phyloP scores from a whole-genome alignment of 441 rosid genomes.

The Adansonia gregorii region DNA sequence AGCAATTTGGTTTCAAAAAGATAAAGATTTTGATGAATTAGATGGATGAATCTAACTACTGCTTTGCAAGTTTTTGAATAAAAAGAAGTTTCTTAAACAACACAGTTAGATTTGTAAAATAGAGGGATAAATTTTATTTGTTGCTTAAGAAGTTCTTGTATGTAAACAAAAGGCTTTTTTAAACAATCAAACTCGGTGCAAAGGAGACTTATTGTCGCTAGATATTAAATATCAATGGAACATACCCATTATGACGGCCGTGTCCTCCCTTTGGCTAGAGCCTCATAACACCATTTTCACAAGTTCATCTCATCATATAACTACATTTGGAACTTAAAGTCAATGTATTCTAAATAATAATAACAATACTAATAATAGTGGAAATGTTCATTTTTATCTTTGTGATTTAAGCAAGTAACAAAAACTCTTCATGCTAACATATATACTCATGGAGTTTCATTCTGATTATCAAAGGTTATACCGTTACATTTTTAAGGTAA shows the following conservation, averaged over 20 bases:
- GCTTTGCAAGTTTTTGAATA: constrained; percentile 14
- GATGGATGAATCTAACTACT: too few species aligned
- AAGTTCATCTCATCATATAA: constrained; percentile 86
- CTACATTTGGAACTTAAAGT: constrained; percentile 41
- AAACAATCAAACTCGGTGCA: not conserved
- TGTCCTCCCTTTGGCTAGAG: constrained; percentile 93
- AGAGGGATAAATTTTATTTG: constrained; percentile 9
- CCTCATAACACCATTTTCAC: constrained; percentile 80
- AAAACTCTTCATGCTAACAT: too few species aligned
- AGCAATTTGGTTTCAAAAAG: constrained; percentile 6
- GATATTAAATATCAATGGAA: constrained; percentile 18
- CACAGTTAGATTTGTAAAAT: not conserved
- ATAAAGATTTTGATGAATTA: not conserved
- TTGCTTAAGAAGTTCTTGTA: not conserved
- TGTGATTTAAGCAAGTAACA: too few species aligned
- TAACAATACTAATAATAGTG: not conserved
- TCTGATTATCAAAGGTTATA: too few species aligned
- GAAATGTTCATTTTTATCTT: too few species aligned
- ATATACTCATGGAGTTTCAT: too few species aligned
- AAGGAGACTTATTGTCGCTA: not conserved
- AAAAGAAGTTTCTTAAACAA: not conserved
- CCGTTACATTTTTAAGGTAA: too few species aligned
- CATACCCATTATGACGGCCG: constrained; percentile 90
- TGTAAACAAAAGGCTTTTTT: not conserved
- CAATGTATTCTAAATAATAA: not conserved